Evolutionary conservation across 768 basidiomycete genomes (phyloP), one percentile per base, ranked within the genome.

Genomic region (Tremella yokohamensis): DNA sequence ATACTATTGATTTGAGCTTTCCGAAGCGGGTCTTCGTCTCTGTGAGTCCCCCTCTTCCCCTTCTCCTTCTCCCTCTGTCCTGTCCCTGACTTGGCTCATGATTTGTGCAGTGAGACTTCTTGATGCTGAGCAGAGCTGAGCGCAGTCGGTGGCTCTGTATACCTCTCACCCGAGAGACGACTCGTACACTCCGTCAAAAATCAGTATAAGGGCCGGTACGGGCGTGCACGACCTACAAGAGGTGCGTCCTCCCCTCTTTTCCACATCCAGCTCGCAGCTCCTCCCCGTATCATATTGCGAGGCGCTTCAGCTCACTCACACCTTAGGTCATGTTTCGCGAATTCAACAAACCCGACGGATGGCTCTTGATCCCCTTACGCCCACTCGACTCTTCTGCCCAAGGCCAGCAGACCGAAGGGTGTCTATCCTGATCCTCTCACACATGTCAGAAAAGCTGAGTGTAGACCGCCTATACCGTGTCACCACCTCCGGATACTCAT

Each of bases 1-100:
- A 99, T 78, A 88, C 88, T 62, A 89, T 98, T 68, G 94, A 92
- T 0, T 81, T 96, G 50, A 88, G 93, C 72, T 99, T 99, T 76
- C 86, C 90, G 19, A 84, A 87, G 42, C 89, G 90, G 73, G 86
- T 96, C 20, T 84, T 87, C 1, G 84, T 99, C 29, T 88, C 93
- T 78, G 93, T 90, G 56, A 20, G 78, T 62, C 29, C 40, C n/a
- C 51, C 22, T 16, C 39, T 24, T 49, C 57, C 18, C 48, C 25
- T 18, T 38, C 11, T 15, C 20, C 29, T n/a, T 18, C 47, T 16
- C 54, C 18, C 18, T 51, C 22, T 39, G 47, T 26, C 13, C 20
- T 22, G 15, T 52, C 50, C 20, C 22, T 39, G 15, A 37, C 11
- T 8, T 40, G 20, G 47, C 11, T 19, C 47, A 16, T 49, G 54